Evolutionary conservation across 441 rosid genomes (phyloP).

Genomic region (Corymbia citriodora): DNA sequence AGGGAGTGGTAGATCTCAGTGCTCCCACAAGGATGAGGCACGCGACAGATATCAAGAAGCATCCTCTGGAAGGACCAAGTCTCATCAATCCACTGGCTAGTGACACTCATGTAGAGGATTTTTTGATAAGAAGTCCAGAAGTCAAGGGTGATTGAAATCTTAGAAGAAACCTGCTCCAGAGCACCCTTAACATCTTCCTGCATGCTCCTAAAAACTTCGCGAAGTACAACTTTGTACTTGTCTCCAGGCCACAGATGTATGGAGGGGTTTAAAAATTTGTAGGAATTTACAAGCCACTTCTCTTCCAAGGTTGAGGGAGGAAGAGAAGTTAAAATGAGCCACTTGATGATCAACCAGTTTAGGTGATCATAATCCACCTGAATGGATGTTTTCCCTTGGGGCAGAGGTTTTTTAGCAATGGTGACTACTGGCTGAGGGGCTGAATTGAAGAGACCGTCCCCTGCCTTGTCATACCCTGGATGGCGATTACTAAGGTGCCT

Average conservation of each 20-base stretch:
- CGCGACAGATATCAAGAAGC: constrained; percentile 68
- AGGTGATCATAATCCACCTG: constrained; percentile 85
- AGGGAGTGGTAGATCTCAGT: constrained; percentile 62
- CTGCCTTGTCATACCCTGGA: constrained; percentile 82
- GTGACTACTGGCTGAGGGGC: constrained; percentile 30
- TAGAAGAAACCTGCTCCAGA: constrained; percentile 68
- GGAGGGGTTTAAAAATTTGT: constrained; percentile 71
- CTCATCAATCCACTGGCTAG: constrained; percentile 85
- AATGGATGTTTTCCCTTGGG: constrained; percentile 33
- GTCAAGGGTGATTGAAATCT: constrained; percentile 62
- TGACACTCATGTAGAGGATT: constrained; percentile 73
- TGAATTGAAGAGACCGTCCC: constrained; percentile 38
- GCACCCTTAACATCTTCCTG: constrained; percentile 61
- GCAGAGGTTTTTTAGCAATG: constrained; percentile 47
- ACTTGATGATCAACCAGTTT: constrained; percentile 86
- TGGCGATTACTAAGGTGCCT: constrained; percentile 88
- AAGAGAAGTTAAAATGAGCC: constrained; percentile 74
- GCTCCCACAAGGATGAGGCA: constrained; percentile 71
- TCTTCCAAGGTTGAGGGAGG: constrained; percentile 84
- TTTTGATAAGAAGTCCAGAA: constrained; percentile 85
- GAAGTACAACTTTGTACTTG: constrained; percentile 52
- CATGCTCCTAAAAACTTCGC: constrained; percentile 92
- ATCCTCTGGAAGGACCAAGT: constrained; percentile 61
- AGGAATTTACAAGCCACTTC: constrained; percentile 76
- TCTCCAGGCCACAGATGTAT: constrained; percentile 71